Evolutionary conservation across 495 filamentous ascomycete species (phyloP), one percentile per base, ranked within the genome.

Genomic region (Xylaria castorea): DNA sequence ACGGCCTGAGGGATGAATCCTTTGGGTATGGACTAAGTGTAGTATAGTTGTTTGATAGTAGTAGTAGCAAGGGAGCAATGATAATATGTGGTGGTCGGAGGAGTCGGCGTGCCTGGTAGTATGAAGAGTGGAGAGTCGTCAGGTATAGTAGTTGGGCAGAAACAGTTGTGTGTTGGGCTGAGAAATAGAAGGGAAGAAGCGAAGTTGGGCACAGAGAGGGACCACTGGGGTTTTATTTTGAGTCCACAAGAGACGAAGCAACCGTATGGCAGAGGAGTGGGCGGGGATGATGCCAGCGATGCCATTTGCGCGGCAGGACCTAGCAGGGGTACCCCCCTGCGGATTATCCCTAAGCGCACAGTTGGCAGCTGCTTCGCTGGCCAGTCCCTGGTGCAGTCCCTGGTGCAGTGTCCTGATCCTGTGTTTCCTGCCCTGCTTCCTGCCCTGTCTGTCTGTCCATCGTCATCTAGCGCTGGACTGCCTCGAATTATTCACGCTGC

Each of bases 131-230:
- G 62, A 61, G 63, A 61, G 62, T 38, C 63, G 63, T 71, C 30
- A 65, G 65, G 65, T 69, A 64, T 53, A 46, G 36, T 64, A 44
- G 71, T 68, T 85, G 84, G 84, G 84, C 85, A 83, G 76, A 73
- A 83, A 86, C 73, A 75, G 77, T 64, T 38, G 76, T 78, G 76
- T 74, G 81, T 85, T 85, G 83, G 85, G 85, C 83, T 83, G 78
- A 68, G 74, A 79, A 78, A 79, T 75, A 78, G 80, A 76, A 82
- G 81, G 77, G 79, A 80, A 77, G 76, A 80, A 78, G 77, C 75
- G 72, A 75, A 73, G 83, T 85, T 83, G 83, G 84, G 84, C 83
- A 82, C 79, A 81, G 83, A 83, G 78, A 81, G 83, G 83, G 80
- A 80, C 79, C 75, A 78, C 77, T 80, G 77, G 71, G 83, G 80